A percentile compares a stretch with the other conserved stretches of the same genome.
These are phyloP conservation scores for Pseudocercospora crystallina DNA, from an alignment of 2,329 filamentous ascomycete species.

Conservation along the genomic window DNA sequence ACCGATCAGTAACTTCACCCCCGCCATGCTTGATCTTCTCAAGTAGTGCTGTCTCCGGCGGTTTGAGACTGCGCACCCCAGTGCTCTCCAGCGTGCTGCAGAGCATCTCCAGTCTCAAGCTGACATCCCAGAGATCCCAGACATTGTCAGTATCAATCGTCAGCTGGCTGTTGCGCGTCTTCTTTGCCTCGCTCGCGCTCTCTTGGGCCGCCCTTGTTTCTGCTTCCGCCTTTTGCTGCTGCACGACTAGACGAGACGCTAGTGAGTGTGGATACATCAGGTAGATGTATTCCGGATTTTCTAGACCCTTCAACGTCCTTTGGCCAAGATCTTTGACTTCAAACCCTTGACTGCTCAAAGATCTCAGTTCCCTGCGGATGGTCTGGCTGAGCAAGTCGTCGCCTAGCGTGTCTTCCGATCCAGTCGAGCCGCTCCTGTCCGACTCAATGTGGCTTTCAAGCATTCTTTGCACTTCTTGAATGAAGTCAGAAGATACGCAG, in stretches of 20 bases:
- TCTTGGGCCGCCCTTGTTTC: conserved; percentile 32
- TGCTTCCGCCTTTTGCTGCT: conserved; percentile 55
- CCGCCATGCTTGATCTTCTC: conserved; percentile 71
- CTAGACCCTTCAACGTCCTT: conserved; percentile 90
- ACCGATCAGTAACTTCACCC: conserved; percentile 83
- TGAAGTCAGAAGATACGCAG: conserved; percentile 94
- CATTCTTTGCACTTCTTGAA: conserved; percentile 89
- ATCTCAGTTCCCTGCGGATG: conserved; percentile 83
- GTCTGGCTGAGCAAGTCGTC: conserved; percentile 72
- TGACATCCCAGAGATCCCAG: conserved; percentile 87
- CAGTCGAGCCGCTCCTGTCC: conserved; percentile 67
- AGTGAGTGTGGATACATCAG: conserved; percentile 91
- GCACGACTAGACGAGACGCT: conserved; percentile 73
- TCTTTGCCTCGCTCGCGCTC: conserved; percentile 48
- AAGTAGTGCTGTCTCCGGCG: conserved; percentile 79
- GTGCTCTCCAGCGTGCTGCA: conserved; percentile 82
- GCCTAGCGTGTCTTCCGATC: conserved; percentile 71
- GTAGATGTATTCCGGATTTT: conserved; percentile 95
- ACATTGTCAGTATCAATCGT: conserved; percentile 82
- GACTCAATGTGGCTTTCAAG: conserved; percentile 85
- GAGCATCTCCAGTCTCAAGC: conserved; percentile 85
- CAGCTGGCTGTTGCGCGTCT: conserved; percentile 62
- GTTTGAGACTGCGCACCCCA: conserved; percentile 63
- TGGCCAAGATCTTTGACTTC: conserved; percentile 96
- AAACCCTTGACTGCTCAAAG: conserved; percentile 86